Conservation (phyloP, 108 stramenopile genomes). For the Fragilariopsis cylindrus region DNA sequence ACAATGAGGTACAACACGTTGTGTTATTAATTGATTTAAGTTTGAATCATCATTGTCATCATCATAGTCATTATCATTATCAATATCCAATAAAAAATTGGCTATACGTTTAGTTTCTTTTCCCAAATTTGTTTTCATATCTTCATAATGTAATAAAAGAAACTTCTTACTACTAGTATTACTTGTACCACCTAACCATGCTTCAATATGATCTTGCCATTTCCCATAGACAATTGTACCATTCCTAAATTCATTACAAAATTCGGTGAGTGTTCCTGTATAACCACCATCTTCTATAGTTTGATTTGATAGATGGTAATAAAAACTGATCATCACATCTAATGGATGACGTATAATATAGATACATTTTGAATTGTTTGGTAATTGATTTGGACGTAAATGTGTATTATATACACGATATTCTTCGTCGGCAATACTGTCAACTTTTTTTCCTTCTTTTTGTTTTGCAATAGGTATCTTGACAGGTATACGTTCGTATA, state of each 20-base stretch:
- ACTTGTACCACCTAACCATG: slow-evolving; percentile 25
- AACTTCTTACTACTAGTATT: not conserved
- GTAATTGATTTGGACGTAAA: slow-evolving; percentile 37
- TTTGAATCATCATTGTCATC: too few species aligned
- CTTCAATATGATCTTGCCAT: slow-evolving; percentile 54
- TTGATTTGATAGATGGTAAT: slow-evolving; percentile 72
- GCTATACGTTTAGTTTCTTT: slow-evolving; percentile 17
- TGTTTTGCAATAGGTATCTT: not conserved
- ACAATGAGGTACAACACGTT: slow-evolving; percentile 6
- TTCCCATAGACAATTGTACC: slow-evolving; percentile 56
- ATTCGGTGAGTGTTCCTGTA: slow-evolving; percentile 30
- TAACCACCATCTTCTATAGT: slow-evolving; percentile 45
- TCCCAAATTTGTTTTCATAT: slow-evolving; percentile 16
- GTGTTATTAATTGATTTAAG: too few species aligned
- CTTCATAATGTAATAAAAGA: slow-evolving; percentile 23
- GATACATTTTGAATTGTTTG: slow-evolving; percentile 46
- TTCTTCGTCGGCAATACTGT: not conserved
- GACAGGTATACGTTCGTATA: not conserved
- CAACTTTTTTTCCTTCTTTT: not conserved
- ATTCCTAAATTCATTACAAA: slow-evolving; percentile 50
- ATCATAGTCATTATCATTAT: not conserved
- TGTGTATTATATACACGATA: slow-evolving; percentile 75
- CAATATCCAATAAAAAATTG: slow-evolving; percentile 2
- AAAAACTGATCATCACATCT: slow-evolving; percentile 64
- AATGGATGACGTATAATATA: slow-evolving; percentile 60